Evolutionary conservation across 208 protist species (phyloP), one percentile per base, ranked within the genome.

Genomic region (Leishmania aethiopica): DNA sequence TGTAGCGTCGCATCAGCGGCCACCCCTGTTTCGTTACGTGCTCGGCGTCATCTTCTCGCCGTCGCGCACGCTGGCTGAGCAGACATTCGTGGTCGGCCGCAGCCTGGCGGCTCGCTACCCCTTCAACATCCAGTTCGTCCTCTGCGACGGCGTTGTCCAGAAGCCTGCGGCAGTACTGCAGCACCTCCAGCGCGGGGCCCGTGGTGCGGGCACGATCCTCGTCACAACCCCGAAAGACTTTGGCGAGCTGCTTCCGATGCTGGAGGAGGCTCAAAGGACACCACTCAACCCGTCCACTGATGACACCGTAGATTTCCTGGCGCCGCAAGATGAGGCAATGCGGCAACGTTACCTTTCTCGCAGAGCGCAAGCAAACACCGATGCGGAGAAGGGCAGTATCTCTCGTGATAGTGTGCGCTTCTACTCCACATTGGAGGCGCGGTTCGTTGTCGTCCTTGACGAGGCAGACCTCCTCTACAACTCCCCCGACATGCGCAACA

Each of bases 391-490:
- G 5, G 53, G 6, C 51, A 17, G 22, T 45, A 25, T 6, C 25
- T 32, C 8, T 22, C 78, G 67, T 13, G 75, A 84, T 28, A 47
- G 8, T 25, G 76, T 85, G 3, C 59, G 66, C 53, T 87, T 87
- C 75, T 59, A 59, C 77, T 84, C 86, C 22, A 77, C 83, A 35
- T 3, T 28, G 7, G 62, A 70, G n/a, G 47, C 28, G 28, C 92
- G 86, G 42, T 97, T 98, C 75, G 53, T 91, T 2, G 75, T 98
- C 25, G 90, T 97, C 37, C 86, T 97, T 19, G 96, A 98, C 80
- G 96, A 98, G 85, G 94, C 94, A 15, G 96, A 98, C 73, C 64
- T 97, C 42, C 80, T 97, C 2, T 92, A 97, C 80, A 88, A 95
- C 70, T 93, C 91, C 0, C 67, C 87, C 0, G 86, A 92, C 47